phyloP scores from a whole-genome alignment of 2,329 filamentous ascomycete species.

The Triangularia verruculosa region DNA sequence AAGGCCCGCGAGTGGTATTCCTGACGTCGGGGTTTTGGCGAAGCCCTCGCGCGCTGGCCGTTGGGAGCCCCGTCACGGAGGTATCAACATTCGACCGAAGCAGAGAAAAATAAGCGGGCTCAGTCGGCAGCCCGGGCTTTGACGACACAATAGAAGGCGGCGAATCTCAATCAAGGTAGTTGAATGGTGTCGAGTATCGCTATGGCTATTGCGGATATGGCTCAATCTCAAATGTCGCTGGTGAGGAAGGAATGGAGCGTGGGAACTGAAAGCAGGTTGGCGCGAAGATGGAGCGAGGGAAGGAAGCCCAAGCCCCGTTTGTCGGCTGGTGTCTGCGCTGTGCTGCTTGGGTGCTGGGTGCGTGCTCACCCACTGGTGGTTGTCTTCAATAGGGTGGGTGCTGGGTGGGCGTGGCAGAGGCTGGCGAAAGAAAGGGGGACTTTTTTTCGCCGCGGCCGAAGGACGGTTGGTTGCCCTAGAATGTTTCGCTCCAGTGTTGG shows the following conservation, averaged over 20 bases:
- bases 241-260: neutral
- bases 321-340: slow-evolving; percentile 3
- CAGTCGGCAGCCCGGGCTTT: neutral
- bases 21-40: neutral
- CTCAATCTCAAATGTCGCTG: neutral
- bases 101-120: neutral
- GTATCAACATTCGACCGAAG: neutral
- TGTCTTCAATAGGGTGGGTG: slow-evolving; percentile 2
- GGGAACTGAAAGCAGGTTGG: neutral
- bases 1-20: neutral
- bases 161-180: neutral
- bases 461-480: slow-evolving; percentile 19
- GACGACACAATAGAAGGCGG: neutral
- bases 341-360: slow-evolving; percentile 1
- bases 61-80: neutral
- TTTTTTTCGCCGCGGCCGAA: slow-evolving; percentile 15
- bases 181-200: neutral
- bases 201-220: too few species aligned
- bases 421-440: slow-evolving; percentile 15
- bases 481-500: slow-evolving; percentile 19
- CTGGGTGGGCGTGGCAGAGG: slow-evolving; percentile 17
- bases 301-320: slow-evolving; percentile 13
- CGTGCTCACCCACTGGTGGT: slow-evolving; percentile 8
- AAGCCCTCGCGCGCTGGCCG: neutral
- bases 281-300: slow-evolving; percentile 2